Base-by-base conservation (phyloP, 2,329 filamentous ascomycete genomes). In the Neocatenulostroma microsporum region DNA sequence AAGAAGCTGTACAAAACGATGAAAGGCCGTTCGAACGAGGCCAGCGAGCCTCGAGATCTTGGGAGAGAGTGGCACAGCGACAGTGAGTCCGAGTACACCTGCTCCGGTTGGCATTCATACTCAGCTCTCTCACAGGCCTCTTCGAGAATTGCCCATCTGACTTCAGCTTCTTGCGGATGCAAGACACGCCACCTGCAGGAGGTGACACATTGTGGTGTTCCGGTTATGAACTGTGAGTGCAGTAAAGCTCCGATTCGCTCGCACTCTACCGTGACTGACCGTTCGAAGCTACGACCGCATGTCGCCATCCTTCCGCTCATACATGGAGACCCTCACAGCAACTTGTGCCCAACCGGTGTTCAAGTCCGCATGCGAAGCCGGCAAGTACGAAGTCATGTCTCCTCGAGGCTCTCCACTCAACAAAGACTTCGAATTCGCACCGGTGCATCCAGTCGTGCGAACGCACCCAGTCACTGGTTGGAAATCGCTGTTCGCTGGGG, bases 101-200 rank as follows among this genome's bases (percentile, higher is more conserved):
- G 17, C 20, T 14, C 14, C 10, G 30, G 12, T 6, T 7, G 15
- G 6, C 7, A 21, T 21, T 8, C 20, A 15, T n/a, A 15, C 21
- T 24, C 7, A 33, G 10, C 5, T 11, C 10, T 18, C 14, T 15
- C 12, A 7, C 21, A 34, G 32, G 32, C 23, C 21, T 34, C 6
- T 36, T 29, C 34, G 34, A 36, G 25, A 36, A 36, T n/a, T 36
- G 34, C 19, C 34, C 34, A 6, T 28, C 34, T 5, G 34, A 36
- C 25, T 36, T 36, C 25, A 36, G 34, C 24, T 36, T 36, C 25
- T 18, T 36, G 15, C 24, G 34, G 15, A 35, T 35, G 33, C 33
- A 35, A 19, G 33, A 35, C 12, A 35, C 33, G 5, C 33, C 33
- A 8, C 21, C 33, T 5, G 21, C 33, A 17, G 33, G 34, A 10